A percentile compares a stretch with the other conserved stretches of the same genome.
phyloP scores from a whole-genome alignment of 257 asterid species.

The Jasminum sambac region DNA sequence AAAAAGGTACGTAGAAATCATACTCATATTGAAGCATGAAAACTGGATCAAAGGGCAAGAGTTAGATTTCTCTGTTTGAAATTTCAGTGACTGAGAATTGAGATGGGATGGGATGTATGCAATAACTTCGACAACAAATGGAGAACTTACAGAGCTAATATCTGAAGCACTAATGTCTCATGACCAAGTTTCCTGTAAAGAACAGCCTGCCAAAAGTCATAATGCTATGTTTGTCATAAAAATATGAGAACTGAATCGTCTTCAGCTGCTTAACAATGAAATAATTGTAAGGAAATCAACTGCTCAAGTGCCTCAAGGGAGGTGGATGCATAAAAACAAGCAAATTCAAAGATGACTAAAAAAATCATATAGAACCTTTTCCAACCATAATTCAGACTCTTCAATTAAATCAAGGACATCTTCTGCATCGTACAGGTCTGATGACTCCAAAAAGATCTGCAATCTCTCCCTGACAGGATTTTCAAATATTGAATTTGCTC shows the following conservation, averaged over 20 bases:
- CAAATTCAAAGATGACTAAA: slow-evolving; percentile 2
- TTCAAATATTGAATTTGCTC: slow-evolving; percentile 56
- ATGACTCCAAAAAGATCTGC: slow-evolving; percentile 80
- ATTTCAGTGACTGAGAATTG: not conserved
- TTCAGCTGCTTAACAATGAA: slow-evolving; percentile 20
- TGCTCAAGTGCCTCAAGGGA: slow-evolving; percentile 5
- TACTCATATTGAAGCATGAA: not conserved
- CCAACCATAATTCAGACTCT: slow-evolving; percentile 90
- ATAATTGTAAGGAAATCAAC: slow-evolving; percentile 1
- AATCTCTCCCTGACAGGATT: slow-evolving; percentile 81
- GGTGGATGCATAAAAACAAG: slow-evolving; percentile 23
- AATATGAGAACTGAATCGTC: slow-evolving; percentile 8
- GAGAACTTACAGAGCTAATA: slow-evolving; percentile 80
- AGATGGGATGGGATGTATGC: not conserved
- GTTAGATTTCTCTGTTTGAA: not conserved
- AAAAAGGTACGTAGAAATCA: no score
- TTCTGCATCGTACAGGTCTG: slow-evolving; percentile 85
- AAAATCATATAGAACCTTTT: slow-evolving; percentile 58
- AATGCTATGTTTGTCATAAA: slow-evolving; percentile 6
- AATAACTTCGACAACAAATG: not conserved
- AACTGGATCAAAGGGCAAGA: not conserved
- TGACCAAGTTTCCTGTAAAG: slow-evolving; percentile 95
- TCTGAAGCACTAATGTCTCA: slow-evolving; percentile 80
- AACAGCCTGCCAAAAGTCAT: slow-evolving; percentile 74
- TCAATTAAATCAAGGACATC: slow-evolving; percentile 87